These are phyloP conservation scores for Eucalyptus polyanthemos DNA, from an alignment of 345 rosid species.

Conservation along the genomic window DNA sequence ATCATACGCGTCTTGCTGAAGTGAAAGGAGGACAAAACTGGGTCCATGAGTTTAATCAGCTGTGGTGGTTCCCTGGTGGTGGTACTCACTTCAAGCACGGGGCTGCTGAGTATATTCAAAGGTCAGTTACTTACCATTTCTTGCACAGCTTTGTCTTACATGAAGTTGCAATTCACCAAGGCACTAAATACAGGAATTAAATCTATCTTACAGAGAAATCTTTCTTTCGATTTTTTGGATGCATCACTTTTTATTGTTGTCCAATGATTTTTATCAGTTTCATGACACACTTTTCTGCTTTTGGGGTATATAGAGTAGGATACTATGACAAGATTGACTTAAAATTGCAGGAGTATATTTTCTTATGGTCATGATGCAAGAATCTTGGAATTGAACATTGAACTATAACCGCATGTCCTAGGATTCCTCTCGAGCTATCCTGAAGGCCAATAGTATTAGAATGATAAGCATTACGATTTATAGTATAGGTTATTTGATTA, in stretches of 20 bases:
- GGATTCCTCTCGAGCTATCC: not conserved
- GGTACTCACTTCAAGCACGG: conserved; percentile 98
- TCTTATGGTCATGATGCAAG: not conserved
- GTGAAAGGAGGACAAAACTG: conserved; percentile 97
- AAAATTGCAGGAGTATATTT: not conserved
- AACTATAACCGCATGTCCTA: not conserved
- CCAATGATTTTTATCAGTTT: not conserved
- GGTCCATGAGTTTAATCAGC: conserved; percentile 65
- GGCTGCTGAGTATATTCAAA: conserved; percentile 79
- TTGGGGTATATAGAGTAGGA: not conserved
- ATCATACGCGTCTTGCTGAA: conserved; percentile 79
- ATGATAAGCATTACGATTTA: not conserved
- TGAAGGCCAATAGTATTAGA: not conserved
- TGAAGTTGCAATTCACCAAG: not conserved
- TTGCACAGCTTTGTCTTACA: not conserved
- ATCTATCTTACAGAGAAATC: not conserved
- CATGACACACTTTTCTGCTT: not conserved
- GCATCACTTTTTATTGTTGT: not conserved
- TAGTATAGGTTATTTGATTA: not conserved
- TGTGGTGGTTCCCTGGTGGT: conserved; percentile 99
- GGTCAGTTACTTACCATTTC: conserved; percentile 21
- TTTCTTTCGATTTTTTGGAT: not conserved
- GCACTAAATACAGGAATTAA: not conserved
- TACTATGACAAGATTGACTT: not conserved
- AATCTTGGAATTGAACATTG: not conserved